These are phyloP conservation scores for Caryopteris hybrid DNA, from an alignment of 305 asterid genomes.

Conservation along the genomic window DNA sequence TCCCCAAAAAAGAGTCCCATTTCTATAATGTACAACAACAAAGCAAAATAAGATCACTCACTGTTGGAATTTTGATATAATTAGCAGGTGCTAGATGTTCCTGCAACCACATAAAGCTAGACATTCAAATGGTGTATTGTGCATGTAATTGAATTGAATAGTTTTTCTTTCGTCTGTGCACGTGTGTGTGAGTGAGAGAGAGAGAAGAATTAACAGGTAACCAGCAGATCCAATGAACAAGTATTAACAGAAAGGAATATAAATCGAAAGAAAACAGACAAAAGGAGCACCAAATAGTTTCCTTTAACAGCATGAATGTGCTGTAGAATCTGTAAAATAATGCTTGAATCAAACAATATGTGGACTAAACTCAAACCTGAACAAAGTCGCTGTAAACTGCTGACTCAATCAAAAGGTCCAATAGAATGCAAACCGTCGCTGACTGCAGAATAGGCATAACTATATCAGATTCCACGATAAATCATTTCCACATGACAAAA, in stretches of 20 bases:
- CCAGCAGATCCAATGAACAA: too few species aligned
- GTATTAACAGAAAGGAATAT: too few species aligned
- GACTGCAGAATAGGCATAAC: slow-evolving; percentile 51
- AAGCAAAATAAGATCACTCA: slow-evolving; percentile 40
- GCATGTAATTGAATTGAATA: neutral
- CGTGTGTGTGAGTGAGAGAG: neutral
- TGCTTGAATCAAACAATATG: too few species aligned
- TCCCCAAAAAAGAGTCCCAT: too few species aligned
- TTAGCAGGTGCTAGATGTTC: slow-evolving; percentile 79
- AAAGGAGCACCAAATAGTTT: neutral
- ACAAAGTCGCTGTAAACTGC: slow-evolving; percentile 61
- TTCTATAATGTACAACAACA: too few species aligned
- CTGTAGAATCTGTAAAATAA: too few species aligned
- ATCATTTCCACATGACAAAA: neutral
- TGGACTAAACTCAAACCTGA: slow-evolving; percentile 55
- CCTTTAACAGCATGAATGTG: too few species aligned
- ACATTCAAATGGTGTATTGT: slow-evolving; percentile 4
- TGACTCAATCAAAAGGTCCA: slow-evolving; percentile 52
- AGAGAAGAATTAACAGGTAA: neutral
- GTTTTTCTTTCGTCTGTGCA: too few species aligned
- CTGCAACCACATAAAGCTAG: slow-evolving; percentile 47
- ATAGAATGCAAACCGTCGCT: slow-evolving; percentile 52
- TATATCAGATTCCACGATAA: slow-evolving; percentile 11
- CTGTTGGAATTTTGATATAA: slow-evolving; percentile 86
- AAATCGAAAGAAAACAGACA: too few species aligned